Base-by-base conservation (phyloP, 2,329 filamentous ascomycete genomes). In the Raffaelea deltoideospora region DNA sequence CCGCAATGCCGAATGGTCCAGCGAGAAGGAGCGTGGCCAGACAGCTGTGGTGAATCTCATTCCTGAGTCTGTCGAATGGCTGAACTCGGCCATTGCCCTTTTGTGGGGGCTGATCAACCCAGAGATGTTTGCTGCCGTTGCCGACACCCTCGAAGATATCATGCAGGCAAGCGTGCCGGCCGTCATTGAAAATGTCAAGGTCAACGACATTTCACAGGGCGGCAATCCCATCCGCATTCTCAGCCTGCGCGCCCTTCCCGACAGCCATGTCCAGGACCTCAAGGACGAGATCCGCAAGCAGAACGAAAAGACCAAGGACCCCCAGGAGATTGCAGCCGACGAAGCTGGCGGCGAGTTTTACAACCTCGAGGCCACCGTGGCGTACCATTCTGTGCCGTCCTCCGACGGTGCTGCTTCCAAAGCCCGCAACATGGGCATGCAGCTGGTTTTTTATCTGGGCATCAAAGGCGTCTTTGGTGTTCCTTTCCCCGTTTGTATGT, bases 341-440 rank as follows among this genome's bases (percentile, higher is more conserved):
- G 87, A 94, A 51, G 82, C 93, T 50, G 86, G 85, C 5, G 87
- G 86, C 13, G 82, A 87, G 43, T 93, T 82, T 52, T 95, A 95
- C 64, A 95, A 94, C 49, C 65, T 95, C 34, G 87, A 95, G 54
- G 78, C 83, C 20, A 84, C 85, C 0, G 79, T 95, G 49, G 87
- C 87, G 1, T 95, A 95, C 53, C 86, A 95, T 50, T 84, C 88
- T 10, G 76, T 79, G 52, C 86, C 86, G 11, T 78, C 72, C 3
- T 68, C 72, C 5, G 64, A 65, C 40, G 72, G 77, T 33, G 69
- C 85, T 13, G 79, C 82, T 3, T 79, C 82, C 32, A 90, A 87
- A 56, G 85, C 86, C 6, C 74, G 80, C 46, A 96, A 95, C 53
- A 94, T 95, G 84, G 87, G 93, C 50, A 94, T 95, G 85, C 81